Conservation (phyloP, 768 basidiomycete species). For the Russula compacta region DNA sequence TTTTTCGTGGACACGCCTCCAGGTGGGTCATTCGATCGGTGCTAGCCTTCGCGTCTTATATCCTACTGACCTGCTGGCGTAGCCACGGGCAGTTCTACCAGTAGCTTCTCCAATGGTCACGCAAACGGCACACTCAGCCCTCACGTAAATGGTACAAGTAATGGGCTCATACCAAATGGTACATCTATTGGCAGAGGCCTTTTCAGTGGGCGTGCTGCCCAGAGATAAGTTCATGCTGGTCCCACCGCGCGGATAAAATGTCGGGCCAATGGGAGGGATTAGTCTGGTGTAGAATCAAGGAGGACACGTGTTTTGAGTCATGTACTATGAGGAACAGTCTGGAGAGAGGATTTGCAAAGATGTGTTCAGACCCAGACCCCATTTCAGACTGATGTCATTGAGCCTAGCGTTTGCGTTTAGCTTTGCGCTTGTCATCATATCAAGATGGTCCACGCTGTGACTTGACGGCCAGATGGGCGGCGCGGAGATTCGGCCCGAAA, state of each 20-base stretch:
- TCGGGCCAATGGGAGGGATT: background rate
- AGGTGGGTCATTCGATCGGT: slow-evolving; percentile 8
- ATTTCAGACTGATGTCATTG: no score
- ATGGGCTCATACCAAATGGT: background rate
- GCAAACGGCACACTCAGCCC: background rate
- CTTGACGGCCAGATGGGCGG: no score
- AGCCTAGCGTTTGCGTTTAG: no score
- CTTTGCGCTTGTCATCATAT: no score
- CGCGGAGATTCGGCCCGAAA: no score
- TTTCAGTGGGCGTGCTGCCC: background rate
- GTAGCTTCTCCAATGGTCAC: background rate
- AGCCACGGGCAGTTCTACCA: background rate
- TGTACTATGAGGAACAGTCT: no score
- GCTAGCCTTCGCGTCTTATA: background rate
- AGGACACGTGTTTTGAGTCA: no score
- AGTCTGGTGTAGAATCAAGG: no score
- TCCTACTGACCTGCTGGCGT: background rate
- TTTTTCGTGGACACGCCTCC: background rate
- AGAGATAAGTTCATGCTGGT: background rate
- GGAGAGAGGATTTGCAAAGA: no score
- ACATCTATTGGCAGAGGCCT: background rate
- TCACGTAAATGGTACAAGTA: background rate
- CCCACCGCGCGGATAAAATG: background rate
- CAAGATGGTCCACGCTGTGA: no score
- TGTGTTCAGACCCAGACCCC: no score